Conservation (phyloP, 169 alveolate genomes). For the Toxoplasma gondii region DNA sequence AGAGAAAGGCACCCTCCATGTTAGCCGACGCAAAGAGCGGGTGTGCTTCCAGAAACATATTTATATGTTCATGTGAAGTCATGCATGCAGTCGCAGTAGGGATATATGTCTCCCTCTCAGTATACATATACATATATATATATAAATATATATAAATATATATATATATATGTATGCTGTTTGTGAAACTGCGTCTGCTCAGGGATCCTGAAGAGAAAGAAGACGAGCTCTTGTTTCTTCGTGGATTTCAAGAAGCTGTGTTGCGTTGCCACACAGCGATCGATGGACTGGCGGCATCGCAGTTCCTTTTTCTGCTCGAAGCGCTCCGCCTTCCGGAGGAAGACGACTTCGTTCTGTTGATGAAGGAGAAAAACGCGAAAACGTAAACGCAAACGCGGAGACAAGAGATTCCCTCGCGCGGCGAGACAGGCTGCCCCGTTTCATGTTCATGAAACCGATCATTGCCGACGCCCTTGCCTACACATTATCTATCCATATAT, state of each 20-base stretch:
- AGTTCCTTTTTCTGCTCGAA: background rate
- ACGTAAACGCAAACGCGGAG: background rate
- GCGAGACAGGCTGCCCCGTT: too few relatives aligned
- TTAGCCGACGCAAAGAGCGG: too few relatives aligned
- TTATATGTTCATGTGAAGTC: too few relatives aligned
- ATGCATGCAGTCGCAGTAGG: too few relatives aligned
- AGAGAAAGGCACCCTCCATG: too few relatives aligned
- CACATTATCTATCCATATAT: background rate
- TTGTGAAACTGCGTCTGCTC: too few relatives aligned
- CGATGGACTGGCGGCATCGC: background rate
- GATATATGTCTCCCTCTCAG: too few relatives aligned
- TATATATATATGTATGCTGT: too few relatives aligned
- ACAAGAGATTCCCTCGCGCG: background rate
- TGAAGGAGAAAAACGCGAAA: background rate
- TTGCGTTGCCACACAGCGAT: background rate
- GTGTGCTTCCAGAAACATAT: too few relatives aligned
- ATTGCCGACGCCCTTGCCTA: background rate
- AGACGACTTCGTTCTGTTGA: background rate
- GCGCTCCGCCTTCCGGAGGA: background rate
- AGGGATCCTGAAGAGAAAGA: background rate
- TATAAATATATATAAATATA: too few relatives aligned
- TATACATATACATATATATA: too few relatives aligned
- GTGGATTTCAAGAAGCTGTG: background rate
- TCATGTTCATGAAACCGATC: too few relatives aligned
- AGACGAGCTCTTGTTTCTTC: background rate